These are phyloP conservation scores for Blepharisma stoltei DNA, from an alignment of 73 alveolate species.

Conservation along the genomic window DNA sequence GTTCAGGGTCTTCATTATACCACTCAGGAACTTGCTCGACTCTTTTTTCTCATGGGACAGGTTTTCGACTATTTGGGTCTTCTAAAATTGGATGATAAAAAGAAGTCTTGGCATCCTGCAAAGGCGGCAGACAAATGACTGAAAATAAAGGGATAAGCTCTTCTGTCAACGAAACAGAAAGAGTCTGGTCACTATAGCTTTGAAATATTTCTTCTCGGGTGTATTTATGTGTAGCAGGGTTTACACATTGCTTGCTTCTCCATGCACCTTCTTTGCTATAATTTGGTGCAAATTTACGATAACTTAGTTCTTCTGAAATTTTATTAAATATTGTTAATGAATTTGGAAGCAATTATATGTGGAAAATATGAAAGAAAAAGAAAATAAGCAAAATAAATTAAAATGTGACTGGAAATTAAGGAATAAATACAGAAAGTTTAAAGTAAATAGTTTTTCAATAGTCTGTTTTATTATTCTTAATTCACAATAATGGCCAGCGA, in stretches of 20 bases:
- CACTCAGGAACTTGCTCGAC: constrained; percentile 5
- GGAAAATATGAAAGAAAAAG: too few species aligned
- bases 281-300: too few species aligned
- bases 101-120: neutral
- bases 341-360: too few species aligned
- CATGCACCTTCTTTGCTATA: neutral
- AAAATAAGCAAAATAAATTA: too few species aligned
- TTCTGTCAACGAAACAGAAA: neutral
- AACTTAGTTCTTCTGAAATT: too few species aligned
- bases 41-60: neutral
- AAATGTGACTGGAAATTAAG: too few species aligned
- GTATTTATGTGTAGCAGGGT: neutral
- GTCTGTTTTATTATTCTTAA: too few species aligned
- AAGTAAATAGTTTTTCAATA: too few species aligned
- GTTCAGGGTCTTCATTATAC: constrained; percentile 1
- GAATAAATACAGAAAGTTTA: too few species aligned
- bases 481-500: too few species aligned
- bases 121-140: neutral
- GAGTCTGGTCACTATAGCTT: neutral
- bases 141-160: neutral
- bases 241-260: neutral
- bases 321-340: too few species aligned
- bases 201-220: neutral
- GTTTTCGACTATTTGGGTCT: neutral
- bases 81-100: neutral